A percentile compares a stretch with the other conserved stretches of the same genome.
Evolutionary conservation across 23 red algal genomes (phyloP).

Genomic region (Chondrus crispus): DNA sequence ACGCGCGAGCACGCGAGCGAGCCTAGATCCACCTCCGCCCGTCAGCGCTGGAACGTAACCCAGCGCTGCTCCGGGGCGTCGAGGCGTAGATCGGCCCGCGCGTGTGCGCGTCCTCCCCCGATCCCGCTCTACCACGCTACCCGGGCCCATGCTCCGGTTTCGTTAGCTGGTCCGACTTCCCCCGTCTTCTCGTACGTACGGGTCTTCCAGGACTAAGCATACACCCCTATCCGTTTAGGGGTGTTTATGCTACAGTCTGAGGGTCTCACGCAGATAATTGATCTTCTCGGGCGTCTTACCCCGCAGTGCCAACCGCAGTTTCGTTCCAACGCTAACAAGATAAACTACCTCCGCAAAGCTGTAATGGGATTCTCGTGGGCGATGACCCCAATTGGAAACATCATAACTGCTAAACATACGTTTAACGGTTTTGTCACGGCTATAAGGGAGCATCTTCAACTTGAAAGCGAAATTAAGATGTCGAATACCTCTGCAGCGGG

Average conservation of each 20-base stretch:
- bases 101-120: too few relatives aligned
- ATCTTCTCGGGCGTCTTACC: not conserved
- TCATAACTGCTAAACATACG: not conserved
- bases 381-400: conserved; percentile 7
- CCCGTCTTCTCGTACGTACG: too few relatives aligned
- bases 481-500: not conserved
- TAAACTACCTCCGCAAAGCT: conserved; percentile 16
- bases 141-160: too few relatives aligned
- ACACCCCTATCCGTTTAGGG: too few relatives aligned
- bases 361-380: conserved; percentile 24
- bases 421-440: conserved; percentile 33
- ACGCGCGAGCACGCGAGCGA: too few relatives aligned
- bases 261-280: conserved; percentile 26
- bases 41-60: too few relatives aligned
- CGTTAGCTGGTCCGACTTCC: too few relatives aligned
- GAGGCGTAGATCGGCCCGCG: too few relatives aligned
- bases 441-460: not conserved
- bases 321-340: not conserved
- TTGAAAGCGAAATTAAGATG: not conserved
- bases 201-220: too few relatives aligned
- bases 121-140: too few relatives aligned
- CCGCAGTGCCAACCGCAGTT: conserved; percentile 12
- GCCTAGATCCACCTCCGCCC: too few relatives aligned
- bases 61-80: too few relatives aligned
- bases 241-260: not conserved